Conservation (phyloP, 2,329 filamentous ascomycete species). For the Cytospora schulzeri region DNA sequence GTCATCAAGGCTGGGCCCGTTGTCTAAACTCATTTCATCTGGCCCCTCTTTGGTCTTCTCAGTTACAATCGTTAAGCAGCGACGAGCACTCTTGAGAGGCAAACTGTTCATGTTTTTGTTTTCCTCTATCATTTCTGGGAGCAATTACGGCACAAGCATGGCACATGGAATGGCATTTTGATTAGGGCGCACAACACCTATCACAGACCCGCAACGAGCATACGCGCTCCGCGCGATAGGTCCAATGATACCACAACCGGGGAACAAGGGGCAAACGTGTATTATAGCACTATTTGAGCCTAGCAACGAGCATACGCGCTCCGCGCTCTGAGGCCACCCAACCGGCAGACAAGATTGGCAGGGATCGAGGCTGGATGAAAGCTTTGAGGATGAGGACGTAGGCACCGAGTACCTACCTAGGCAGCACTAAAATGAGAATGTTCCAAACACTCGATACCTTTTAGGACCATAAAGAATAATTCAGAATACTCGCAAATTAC, state of each 20-base stretch:
- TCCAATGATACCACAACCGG: slow-evolving; percentile 28
- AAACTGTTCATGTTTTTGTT: slow-evolving; percentile 13
- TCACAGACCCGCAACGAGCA: slow-evolving; percentile 29
- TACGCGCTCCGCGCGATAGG: slow-evolving; percentile 29
- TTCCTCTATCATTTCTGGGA: not conserved
- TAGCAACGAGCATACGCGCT: slow-evolving; percentile 30
- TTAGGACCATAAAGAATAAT: too few species aligned
- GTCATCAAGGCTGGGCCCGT: slow-evolving; percentile 69
- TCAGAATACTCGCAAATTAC: too few species aligned
- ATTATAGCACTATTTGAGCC: slow-evolving; percentile 16
- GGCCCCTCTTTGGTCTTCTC: not conserved
- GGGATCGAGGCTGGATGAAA: slow-evolving; percentile 1
- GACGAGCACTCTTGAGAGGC: slow-evolving; percentile 1
- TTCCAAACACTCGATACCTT: not conserved
- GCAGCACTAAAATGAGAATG: not conserved
- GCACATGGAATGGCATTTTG: slow-evolving; percentile 20
- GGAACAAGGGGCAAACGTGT: slow-evolving; percentile 14
- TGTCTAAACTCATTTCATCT: slow-evolving; percentile 31
- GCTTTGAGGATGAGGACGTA: not conserved
- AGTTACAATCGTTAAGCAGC: not conserved
- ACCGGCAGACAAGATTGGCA: slow-evolving; percentile 25
- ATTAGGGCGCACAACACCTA: slow-evolving; percentile 22
- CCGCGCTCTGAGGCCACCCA: slow-evolving; percentile 23
- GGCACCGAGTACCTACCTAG: not conserved
- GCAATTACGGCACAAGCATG: slow-evolving; percentile 17